Percentiles rank a stretch among this genome's conserved stretches.
Conservation (phyloP, 1,139 yeast species). For the Blastobotrys arbuscula region DNA sequence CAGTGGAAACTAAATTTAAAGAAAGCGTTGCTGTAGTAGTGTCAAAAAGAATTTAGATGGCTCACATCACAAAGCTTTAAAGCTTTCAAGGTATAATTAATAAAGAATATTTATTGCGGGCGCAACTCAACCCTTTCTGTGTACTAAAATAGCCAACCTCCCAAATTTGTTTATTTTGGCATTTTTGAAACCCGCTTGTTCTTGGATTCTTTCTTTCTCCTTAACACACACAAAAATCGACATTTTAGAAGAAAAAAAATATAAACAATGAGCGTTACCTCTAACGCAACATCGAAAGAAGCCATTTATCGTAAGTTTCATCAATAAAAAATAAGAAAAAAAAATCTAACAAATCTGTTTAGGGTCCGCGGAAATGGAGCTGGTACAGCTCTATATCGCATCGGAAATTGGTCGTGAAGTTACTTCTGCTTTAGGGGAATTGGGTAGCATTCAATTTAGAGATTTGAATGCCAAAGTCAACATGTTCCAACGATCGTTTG, state of each 20-base stretch:
- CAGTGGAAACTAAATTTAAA: no score
- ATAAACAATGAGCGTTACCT: background rate
- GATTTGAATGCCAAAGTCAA: conserved; percentile 76
- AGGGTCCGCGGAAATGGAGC: conserved; percentile 92
- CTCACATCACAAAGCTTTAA: no score
- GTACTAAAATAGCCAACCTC: background rate
- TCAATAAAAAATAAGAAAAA: background rate
- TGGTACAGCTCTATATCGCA: conserved; percentile 89
- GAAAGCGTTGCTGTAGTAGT: no score
- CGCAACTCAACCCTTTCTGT: background rate
- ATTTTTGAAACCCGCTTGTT: background rate
- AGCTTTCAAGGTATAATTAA: no score
- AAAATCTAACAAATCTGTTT: conserved; percentile 1
- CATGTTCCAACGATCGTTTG: conserved; percentile 82
- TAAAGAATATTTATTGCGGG: no score
- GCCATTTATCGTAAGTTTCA: conserved; percentile 17
- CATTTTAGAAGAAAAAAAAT: background rate
- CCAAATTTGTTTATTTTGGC: background rate
- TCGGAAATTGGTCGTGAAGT: conserved; percentile 84
- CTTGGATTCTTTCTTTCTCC: background rate
- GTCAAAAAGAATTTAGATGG: no score
- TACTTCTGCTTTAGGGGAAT: conserved; percentile 72
- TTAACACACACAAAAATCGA: background rate
- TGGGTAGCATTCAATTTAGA: conserved; percentile 80
- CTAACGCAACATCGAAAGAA: conserved; percentile 6